Conservation (phyloP, 345 rosid genomes). For the Lepidium aucheri region DNA sequence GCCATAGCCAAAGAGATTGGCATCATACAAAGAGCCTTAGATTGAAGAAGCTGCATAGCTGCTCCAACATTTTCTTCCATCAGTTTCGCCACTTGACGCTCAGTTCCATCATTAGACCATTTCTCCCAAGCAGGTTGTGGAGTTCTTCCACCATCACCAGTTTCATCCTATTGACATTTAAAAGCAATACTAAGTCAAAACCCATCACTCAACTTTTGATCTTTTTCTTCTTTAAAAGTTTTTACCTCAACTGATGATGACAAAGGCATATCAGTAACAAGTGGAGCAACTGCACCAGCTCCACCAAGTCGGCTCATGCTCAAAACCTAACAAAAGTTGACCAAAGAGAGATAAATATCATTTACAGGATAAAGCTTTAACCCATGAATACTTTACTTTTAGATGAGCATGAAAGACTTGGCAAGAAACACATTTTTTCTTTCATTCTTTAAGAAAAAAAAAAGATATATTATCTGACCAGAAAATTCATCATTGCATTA, state of each 20-base stretch:
- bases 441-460: not conserved
- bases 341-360: constrained; percentile 8
- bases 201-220: constrained; percentile 1
- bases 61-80: constrained; percentile 99
- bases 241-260: constrained; percentile 83
- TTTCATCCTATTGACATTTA: constrained; percentile 56
- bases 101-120: constrained; percentile 95
- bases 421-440: constrained; percentile 3
- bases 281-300: constrained; percentile 99
- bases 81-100: constrained; percentile 85
- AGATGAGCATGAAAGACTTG: constrained; percentile 19
- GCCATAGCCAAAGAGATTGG: constrained; percentile 92
- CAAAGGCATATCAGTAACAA: constrained; percentile 86
- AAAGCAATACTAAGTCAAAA: not conserved
- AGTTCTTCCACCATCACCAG: constrained; percentile 66
- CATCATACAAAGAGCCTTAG: constrained; percentile 98
- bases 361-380: constrained; percentile 14
- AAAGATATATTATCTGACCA: constrained; percentile 3
- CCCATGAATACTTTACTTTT: constrained; percentile 14
- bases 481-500: constrained; percentile 23
- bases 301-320: constrained; percentile 99
- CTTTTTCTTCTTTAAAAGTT: not conserved
- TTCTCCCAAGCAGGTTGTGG: constrained; percentile 97
- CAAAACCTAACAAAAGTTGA: constrained; percentile 64
- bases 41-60: constrained; percentile 95